Percentiles rank a stretch among this genome's conserved stretches.
These are phyloP conservation scores for Niveomyces coronatus DNA, from an alignment of 2,329 filamentous ascomycete species.

Conservation along the genomic window DNA sequence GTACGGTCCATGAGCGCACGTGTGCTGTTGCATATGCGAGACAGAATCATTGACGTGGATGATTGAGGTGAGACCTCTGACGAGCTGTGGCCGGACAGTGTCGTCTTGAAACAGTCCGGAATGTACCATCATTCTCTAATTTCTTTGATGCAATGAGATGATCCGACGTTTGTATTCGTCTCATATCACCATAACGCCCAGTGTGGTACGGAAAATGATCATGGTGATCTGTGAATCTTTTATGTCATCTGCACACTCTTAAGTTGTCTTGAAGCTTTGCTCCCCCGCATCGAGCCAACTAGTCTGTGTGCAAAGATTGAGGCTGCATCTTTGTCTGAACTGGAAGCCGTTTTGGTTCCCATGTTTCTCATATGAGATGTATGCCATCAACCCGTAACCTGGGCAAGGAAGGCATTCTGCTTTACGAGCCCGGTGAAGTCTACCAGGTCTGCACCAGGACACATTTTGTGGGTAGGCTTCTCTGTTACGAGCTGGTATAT, in stretches of 20 bases:
- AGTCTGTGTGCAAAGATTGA: conserved; percentile 91
- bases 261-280: conserved; percentile 77
- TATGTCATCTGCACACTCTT: conserved; percentile 84
- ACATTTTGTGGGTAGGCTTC: conserved; percentile 3
- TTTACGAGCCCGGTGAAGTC: conserved; percentile 4
- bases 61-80: conserved; percentile 48
- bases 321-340: conserved; percentile 32
- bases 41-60: conserved; percentile 72
- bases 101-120: too few relatives aligned
- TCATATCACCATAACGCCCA: too few relatives aligned
- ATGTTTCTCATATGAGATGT: conserved; percentile 1
- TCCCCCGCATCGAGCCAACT: conserved; percentile 80
- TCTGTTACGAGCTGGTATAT: conserved; percentile 7
- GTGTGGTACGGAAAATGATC: too few relatives aligned
- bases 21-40: conserved; percentile 66
- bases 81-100: too few relatives aligned
- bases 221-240: too few relatives aligned
- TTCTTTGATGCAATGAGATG: conserved; percentile 8
- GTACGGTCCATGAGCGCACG: conserved; percentile 64
- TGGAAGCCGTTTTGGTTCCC: conserved; percentile 40
- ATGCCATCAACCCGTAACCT: conserved; percentile 3
- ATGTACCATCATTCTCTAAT: conserved; percentile 1
- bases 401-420: conserved; percentile 7
- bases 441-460: conserved; percentile 9
- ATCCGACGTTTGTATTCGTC: too few relatives aligned